A percentile compares a stretch with the other conserved stretches of the same genome.
phyloP scores from a whole-genome alignment of 2,329 filamentous ascomycete genomes.

The Aspergillus sp. region DNA sequence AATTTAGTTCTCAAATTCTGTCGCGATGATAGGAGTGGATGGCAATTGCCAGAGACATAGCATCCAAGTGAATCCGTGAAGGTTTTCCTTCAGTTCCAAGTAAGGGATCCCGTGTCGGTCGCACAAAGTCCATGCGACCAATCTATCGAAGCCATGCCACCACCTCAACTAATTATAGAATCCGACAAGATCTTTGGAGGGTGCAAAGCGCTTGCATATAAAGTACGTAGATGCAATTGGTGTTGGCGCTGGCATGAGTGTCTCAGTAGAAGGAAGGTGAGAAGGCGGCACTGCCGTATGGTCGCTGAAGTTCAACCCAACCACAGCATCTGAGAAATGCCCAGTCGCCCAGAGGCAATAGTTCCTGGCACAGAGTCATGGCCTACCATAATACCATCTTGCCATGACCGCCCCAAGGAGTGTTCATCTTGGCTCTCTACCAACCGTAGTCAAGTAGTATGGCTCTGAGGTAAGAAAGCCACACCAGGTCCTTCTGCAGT shows the following conservation, averaged over 20 bases:
- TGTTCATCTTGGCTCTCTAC: not conserved
- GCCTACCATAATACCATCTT: not conserved
- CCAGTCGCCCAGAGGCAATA: no score
- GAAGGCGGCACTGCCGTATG: not conserved
- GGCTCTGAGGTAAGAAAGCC: not conserved
- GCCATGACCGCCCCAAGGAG: not conserved
- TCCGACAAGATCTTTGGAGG: not conserved
- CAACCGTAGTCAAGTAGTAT: not conserved
- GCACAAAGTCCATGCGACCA: not conserved
- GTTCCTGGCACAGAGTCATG: not conserved
- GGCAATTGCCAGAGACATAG: no score
- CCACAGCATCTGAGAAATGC: not conserved
- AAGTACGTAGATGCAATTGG: not conserved
- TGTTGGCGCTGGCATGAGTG: not conserved
- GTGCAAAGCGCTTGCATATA: not conserved
- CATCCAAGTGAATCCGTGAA: no score
- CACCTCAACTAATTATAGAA: not conserved
- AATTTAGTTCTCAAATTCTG: no score
- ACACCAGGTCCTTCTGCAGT: not conserved
- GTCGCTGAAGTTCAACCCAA: not conserved
- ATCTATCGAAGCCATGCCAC: not conserved
- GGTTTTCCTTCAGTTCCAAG: not conserved
- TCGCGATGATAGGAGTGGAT: no score
- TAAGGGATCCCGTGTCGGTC: not conserved
- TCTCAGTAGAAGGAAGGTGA: not conserved